These are phyloP conservation scores for Mortierella sp. DNA, from an alignment of 371 early-diverging fungal species.

Conservation along the genomic window DNA sequence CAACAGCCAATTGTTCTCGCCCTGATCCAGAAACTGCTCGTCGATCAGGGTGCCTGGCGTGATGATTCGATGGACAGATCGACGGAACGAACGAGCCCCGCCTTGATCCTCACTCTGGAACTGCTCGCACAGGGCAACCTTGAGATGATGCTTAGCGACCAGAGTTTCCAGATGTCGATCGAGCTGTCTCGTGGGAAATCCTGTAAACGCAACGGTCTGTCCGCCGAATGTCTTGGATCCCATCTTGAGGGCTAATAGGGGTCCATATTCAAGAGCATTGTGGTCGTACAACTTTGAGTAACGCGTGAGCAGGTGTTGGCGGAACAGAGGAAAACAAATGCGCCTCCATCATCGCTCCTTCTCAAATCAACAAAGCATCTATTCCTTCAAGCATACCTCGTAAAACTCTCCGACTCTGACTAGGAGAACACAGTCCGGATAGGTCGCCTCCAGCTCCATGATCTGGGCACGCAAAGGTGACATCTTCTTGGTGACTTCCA, in stretches of 20 bases:
- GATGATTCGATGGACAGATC: constrained; percentile 84
- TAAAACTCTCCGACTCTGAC: constrained; percentile 96
- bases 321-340: no score
- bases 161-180: constrained; percentile 86
- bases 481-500: constrained; percentile 14
- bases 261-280: constrained; percentile 79
- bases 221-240: constrained; percentile 66
- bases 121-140: constrained; percentile 93
- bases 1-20: constrained; percentile 79
- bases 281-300: constrained; percentile 75
- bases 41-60: constrained; percentile 93
- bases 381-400: constrained; percentile 68
- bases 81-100: constrained; percentile 65
- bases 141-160: constrained; percentile 73
- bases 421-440: constrained; percentile 85
- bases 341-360: no score
- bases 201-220: constrained; percentile 74
- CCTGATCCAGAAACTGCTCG: constrained; percentile 72
- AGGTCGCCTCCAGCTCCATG: constrained; percentile 72
- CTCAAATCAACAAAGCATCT: not conserved
- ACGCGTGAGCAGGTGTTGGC: not conserved
- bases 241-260: constrained; percentile 78
- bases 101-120: constrained; percentile 58
- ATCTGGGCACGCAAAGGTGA: constrained; percentile 53
- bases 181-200: constrained; percentile 80